A percentile compares a stretch with the other conserved stretches of the same genome.
These are phyloP conservation scores for Aspergillus aculeatus DNA, from an alignment of 2,329 filamentous ascomycete species.

Conservation along the genomic window DNA sequence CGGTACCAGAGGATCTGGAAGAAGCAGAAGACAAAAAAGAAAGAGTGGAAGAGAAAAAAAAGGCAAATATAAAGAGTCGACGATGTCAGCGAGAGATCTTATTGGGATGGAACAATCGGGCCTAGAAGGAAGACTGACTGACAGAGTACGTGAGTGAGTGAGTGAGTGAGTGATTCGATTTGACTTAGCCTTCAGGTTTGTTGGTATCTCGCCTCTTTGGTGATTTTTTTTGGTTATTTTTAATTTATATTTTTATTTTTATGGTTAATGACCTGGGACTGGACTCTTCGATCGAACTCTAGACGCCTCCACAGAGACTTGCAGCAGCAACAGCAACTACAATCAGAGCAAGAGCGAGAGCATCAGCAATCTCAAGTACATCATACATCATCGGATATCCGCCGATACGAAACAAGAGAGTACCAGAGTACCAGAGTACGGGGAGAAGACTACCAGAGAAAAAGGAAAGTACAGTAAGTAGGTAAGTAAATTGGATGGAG, in stretches of 20 bases:
- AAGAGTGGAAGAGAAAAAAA: slow-evolving; percentile 2
- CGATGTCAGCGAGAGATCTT: slow-evolving; percentile 16
- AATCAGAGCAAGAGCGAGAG: neutral
- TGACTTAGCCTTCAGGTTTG: neutral
- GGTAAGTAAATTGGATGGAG: neutral
- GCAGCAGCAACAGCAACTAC: neutral
- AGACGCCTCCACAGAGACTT: slow-evolving; percentile 19
- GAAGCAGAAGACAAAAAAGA: slow-evolving; percentile 3
- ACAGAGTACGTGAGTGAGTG: neutral
- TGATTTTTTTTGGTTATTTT: neutral
- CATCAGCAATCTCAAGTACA: neutral
- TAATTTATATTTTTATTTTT: too few relatives aligned
- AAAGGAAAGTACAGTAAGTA: neutral
- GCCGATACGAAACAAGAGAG: neutral
- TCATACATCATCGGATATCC: neutral
- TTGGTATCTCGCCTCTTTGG: too few relatives aligned
- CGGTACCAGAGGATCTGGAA: neutral
- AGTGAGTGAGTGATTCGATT: slow-evolving; percentile 1
- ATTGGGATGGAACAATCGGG: slow-evolving; percentile 13
- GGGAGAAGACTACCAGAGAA: neutral
- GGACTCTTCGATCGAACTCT: slow-evolving; percentile 18
- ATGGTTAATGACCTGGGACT: neutral
- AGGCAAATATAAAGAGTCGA: slow-evolving; percentile 7
- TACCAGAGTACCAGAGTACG: slow-evolving; percentile 7
- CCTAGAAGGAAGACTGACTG: slow-evolving; percentile 13